Percentiles rank a stretch among this genome's conserved stretches.
These are phyloP conservation scores for Neurospora sp. DNA, from an alignment of 495 filamentous ascomycete species.

Conservation along the genomic window DNA sequence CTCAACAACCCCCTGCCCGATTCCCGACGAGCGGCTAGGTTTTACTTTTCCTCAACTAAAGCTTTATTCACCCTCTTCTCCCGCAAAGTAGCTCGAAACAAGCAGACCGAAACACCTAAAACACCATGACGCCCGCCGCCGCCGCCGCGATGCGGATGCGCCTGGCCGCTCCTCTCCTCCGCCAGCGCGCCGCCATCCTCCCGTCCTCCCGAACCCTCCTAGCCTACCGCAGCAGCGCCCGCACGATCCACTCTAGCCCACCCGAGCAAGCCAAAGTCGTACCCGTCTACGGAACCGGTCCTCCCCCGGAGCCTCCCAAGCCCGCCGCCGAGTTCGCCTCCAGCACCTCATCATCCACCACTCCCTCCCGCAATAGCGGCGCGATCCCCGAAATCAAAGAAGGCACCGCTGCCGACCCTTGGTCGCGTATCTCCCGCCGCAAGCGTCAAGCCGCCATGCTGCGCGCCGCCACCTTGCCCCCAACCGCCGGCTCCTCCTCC, in stretches of 20 bases:
- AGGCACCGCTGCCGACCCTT: slow-evolving; percentile 19
- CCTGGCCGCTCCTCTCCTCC: slow-evolving; percentile 3
- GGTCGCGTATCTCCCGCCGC: slow-evolving; percentile 40
- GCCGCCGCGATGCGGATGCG: slow-evolving; percentile 8
- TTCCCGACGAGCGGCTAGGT: not conserved
- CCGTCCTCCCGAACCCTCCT: not conserved
- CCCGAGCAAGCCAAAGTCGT: slow-evolving; percentile 37
- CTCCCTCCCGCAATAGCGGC: not conserved
- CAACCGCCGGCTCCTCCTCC: not conserved
- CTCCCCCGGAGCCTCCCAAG: slow-evolving; percentile 67
- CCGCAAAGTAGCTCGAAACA: not conserved
- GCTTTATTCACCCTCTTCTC: not conserved
- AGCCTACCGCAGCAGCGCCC: slow-evolving; percentile 1
- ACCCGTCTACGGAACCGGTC: slow-evolving; percentile 70
- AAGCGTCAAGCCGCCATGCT: slow-evolving; percentile 44
- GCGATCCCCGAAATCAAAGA: not conserved
- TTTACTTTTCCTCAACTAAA: not conserved
- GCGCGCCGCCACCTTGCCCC: slow-evolving; percentile 17
- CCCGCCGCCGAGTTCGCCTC: slow-evolving; percentile 42
- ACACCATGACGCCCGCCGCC: not conserved
- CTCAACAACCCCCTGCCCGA: not conserved
- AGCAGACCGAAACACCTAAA: not conserved
- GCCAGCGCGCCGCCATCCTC: not conserved
- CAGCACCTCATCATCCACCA: not conserved
- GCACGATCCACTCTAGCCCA: slow-evolving; percentile 32